A percentile compares a stretch with the other conserved stretches of the same genome.
phyloP scores from a whole-genome alignment of 2,329 filamentous ascomycete species.

The Neurospora sp. region DNA sequence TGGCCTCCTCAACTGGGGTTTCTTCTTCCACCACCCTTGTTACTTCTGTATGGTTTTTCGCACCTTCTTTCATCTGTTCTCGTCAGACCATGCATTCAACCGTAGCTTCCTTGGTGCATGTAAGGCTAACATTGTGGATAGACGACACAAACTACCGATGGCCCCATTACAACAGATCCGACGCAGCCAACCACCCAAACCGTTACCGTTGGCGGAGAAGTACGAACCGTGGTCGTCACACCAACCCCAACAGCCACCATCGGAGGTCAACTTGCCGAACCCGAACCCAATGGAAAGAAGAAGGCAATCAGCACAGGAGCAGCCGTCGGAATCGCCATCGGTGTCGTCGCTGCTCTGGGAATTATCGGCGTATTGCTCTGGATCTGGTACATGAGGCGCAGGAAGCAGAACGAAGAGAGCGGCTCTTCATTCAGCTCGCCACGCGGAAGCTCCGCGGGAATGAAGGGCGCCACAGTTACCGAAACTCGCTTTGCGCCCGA shows the following conservation, averaged over 20 bases:
- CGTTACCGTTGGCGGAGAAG: slow-evolving; percentile 42
- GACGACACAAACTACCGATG: slow-evolving; percentile 2
- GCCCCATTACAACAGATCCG: slow-evolving; percentile 10
- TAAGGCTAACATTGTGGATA: slow-evolving; percentile 2
- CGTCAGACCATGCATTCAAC: background rate
- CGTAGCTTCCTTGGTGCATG: background rate
- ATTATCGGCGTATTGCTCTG: slow-evolving; percentile 32
- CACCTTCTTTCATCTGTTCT: slow-evolving; percentile 1
- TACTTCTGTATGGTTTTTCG: slow-evolving; percentile 29
- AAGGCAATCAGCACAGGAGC: slow-evolving; percentile 28
- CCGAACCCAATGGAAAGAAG: slow-evolving; percentile 23
- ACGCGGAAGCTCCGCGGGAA: slow-evolving; percentile 41
- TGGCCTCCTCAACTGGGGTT: slow-evolving; percentile 8
- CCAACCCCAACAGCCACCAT: slow-evolving; percentile 25
- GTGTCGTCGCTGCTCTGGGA: slow-evolving; percentile 35
- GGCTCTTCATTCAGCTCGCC: slow-evolving; percentile 34
- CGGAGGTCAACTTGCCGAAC: slow-evolving; percentile 5
- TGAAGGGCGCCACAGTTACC: slow-evolving; percentile 30
- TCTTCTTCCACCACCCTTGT: slow-evolving; percentile 15
- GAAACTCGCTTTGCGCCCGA: slow-evolving; percentile 14
- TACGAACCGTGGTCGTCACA: slow-evolving; percentile 45
- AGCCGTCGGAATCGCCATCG: slow-evolving; percentile 43
- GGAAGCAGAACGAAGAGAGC: slow-evolving; percentile 33
- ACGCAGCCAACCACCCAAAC: slow-evolving; percentile 36
- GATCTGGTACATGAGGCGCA: slow-evolving; percentile 24